Conservation (phyloP, 139 green algal species). For the Ostreobium quekettii region DNA sequence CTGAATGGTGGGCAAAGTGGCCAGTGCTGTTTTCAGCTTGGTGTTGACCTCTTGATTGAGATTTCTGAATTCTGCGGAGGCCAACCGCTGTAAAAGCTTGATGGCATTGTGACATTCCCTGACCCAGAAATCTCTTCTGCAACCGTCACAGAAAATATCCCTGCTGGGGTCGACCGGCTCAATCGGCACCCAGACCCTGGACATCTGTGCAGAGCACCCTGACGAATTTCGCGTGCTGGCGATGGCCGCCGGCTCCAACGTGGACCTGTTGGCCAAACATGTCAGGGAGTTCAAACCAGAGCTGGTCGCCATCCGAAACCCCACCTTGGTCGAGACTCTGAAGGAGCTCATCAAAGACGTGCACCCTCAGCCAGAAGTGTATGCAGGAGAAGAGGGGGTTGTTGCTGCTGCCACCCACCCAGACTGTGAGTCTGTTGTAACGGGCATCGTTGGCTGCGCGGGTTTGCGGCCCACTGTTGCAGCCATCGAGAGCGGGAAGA, state of each 20-base stretch:
- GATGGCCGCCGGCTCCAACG: constrained; percentile 84
- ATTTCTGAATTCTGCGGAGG: too few relatives aligned
- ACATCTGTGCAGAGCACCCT: constrained; percentile 92
- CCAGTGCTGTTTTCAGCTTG: too few relatives aligned
- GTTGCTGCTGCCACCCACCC: constrained; percentile 65
- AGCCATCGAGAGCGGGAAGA: constrained; percentile 92
- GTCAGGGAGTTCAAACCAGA: constrained; percentile 73
- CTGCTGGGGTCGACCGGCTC: constrained; percentile 86
- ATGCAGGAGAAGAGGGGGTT: constrained; percentile 77
- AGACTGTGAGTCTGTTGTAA: constrained; percentile 47
- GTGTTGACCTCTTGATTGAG: too few relatives aligned
- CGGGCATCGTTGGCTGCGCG: constrained; percentile 95
- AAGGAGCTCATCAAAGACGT: constrained; percentile 58
- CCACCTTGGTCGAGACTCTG: constrained; percentile 47
- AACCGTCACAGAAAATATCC: constrained; percentile 89
- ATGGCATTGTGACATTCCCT: too few relatives aligned
- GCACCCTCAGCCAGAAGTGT: constrained; percentile 73
- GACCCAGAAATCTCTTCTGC: too few relatives aligned
- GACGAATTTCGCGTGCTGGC: constrained; percentile 90
- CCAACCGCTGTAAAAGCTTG: too few relatives aligned
- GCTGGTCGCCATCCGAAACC: constrained; percentile 78
- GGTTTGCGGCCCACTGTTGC: constrained; percentile 91
- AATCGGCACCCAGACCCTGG: constrained; percentile 98
- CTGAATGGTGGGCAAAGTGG: too few relatives aligned
- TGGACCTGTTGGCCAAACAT: constrained; percentile 88